Base-by-base conservation (phyloP, 352 stramenopile species). In the Phytopythium aichiense region DNA sequence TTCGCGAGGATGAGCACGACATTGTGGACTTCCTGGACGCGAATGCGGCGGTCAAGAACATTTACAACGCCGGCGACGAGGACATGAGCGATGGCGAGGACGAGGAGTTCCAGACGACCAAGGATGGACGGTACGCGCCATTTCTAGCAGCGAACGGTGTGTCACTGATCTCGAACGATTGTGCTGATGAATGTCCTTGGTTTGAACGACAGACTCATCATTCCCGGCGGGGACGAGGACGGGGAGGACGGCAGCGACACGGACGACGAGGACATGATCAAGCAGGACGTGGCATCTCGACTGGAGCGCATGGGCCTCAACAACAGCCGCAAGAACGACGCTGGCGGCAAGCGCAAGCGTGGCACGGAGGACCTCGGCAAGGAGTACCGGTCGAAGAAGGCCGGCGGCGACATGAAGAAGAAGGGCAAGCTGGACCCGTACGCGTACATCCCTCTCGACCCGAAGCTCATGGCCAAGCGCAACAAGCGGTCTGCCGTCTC, bases 381-480 rank as follows among this genome's bases (percentile, higher is more conserved):
- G 53, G 87, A 97, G 54, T 99, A 98, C 78, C 94, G 95, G 37
- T 87, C 87, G 0, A 98, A 98, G 81, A 99, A 98, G 78, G 94
- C 96, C 20, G 92, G 93, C 25, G 96, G 96, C 56, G 96, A 99
- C 74, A 84, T 98, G 31, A 98, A 96, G 79, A 98, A 97, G 72
- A 98, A 99, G 87, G 91, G 89, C 72, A 98, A 98, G 77, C 92
- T 98, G 33, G 95, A 99, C 69, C 96, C 96, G 56, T 99, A 98
- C 73, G 96, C 96, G 11, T 99, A 98, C 81, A 98, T 99, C 63
- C 96, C 95, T 57, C 77, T 99, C 50, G 93, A 99, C 78, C 93
- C 93, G 20, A 98, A 98, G 69, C 80, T 97, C 49, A 98, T 95
- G 87, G 84, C 85, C 60, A 93, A 91, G 72, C 83, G 85, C 67